A percentile compares a stretch with the other conserved stretches of the same genome.
Conservation (phyloP, 352 stramenopile species). For the Chrysophaeum taylorii region DNA sequence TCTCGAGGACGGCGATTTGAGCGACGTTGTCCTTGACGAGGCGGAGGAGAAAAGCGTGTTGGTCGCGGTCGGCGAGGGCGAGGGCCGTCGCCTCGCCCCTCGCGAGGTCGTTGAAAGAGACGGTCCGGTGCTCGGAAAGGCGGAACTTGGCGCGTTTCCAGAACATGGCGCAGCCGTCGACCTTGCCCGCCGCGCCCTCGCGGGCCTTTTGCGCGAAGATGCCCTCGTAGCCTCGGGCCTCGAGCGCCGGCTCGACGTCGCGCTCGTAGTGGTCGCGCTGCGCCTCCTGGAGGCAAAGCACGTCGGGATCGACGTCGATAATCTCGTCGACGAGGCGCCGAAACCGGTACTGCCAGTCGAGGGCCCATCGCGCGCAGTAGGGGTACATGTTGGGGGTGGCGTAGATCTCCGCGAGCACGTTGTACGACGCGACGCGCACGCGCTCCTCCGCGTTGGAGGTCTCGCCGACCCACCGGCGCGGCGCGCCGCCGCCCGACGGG, state of each 20-base stretch:
- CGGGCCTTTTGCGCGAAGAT: constrained; percentile 96
- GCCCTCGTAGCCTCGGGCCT: constrained; percentile 86
- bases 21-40: constrained; percentile 94
- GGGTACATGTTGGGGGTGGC: constrained; percentile 74
- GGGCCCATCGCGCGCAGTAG: constrained; percentile 89
- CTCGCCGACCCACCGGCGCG: not conserved
- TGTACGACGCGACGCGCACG: constrained; percentile 62
- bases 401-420: constrained; percentile 72
- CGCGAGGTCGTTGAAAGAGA: constrained; percentile 83
- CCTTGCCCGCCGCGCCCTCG: constrained; percentile 86
- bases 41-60: constrained; percentile 62
- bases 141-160: constrained; percentile 83
- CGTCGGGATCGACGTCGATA: constrained; percentile 77
- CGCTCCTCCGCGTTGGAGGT: not conserved
- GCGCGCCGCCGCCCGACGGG: not conserved
- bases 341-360: constrained; percentile 84
- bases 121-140: constrained; percentile 41
- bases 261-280: constrained; percentile 96
- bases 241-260: constrained; percentile 86
- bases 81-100: constrained; percentile 47
- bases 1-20: constrained; percentile 88
- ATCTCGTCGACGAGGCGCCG: constrained; percentile 64
- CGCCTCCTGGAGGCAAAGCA: constrained; percentile 96
- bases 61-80: constrained; percentile 46
- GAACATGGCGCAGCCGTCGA: constrained; percentile 94